Evolutionary conservation across 306 rosid genomes (phyloP).

Genomic region (Malus sieversii): DNA sequence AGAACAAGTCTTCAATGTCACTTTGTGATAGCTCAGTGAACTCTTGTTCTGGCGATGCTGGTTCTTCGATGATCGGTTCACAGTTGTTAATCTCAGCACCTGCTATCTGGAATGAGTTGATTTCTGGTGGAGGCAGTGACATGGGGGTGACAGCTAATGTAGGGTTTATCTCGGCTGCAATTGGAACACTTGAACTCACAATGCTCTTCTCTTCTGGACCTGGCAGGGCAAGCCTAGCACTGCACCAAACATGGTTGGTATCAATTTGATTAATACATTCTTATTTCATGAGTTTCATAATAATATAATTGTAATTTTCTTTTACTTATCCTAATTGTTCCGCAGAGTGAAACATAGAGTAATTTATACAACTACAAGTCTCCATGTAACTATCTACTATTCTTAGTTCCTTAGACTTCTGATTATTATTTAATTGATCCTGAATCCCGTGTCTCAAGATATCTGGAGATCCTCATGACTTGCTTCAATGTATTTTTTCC

Average conservation of each 20-base stretch:
- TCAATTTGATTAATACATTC: background rate
- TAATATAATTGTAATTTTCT: background rate
- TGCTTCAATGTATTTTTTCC: background rate
- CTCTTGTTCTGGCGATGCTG: slow-evolving; percentile 72
- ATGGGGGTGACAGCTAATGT: slow-evolving; percentile 27
- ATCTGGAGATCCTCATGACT: background rate
- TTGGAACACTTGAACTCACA: slow-evolving; percentile 35
- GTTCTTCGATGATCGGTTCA: slow-evolving; percentile 90
- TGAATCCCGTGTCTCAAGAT: slow-evolving; percentile 1
- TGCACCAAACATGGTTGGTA: slow-evolving; percentile 34
- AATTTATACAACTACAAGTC: background rate
- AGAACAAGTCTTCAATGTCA: slow-evolving; percentile 65
- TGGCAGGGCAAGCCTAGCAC: slow-evolving; percentile 90
- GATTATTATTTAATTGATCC: slow-evolving; percentile 10
- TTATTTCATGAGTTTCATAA: background rate
- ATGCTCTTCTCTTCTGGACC: slow-evolving; percentile 72
- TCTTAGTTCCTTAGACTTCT: slow-evolving; percentile 4
- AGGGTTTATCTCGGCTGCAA: slow-evolving; percentile 30
- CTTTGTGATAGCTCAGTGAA: slow-evolving; percentile 39
- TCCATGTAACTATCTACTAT: slow-evolving; percentile 6
- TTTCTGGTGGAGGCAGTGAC: slow-evolving; percentile 45
- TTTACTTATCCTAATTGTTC: background rate
- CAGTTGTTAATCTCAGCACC: slow-evolving; percentile 26
- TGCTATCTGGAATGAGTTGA: slow-evolving; percentile 25
- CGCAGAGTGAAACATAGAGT: background rate